A percentile compares a stretch with the other conserved stretches of the same genome.
These are phyloP conservation scores for Naganishia sp. DNA, from an alignment of 1,284 basidiomycete genomes.

Conservation along the genomic window DNA sequence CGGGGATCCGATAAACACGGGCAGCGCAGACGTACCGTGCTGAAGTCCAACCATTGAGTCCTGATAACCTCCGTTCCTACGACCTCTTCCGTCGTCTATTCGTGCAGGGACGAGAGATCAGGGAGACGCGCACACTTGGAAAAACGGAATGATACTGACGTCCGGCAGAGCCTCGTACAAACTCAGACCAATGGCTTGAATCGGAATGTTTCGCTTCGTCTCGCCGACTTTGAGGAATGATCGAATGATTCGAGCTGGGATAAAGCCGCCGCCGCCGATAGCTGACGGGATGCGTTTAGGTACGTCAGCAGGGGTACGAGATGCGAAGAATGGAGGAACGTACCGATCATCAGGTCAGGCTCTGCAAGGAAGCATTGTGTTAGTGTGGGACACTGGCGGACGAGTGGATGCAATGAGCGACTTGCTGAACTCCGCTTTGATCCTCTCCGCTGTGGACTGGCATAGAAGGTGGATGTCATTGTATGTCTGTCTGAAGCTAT, in stretches of 20 bases:
- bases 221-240: slow-evolving; percentile 76
- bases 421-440: slow-evolving; percentile 53
- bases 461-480: slow-evolving; percentile 54
- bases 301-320: background rate
- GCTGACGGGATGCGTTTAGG: slow-evolving; percentile 48
- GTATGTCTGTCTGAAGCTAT: slow-evolving; percentile 48
- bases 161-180: slow-evolving; percentile 84
- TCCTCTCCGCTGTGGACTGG: slow-evolving; percentile 47
- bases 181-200: slow-evolving; percentile 85
- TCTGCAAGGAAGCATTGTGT: slow-evolving; percentile 1
- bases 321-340: background rate
- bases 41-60: slow-evolving; percentile 75
- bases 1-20: background rate
- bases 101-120: background rate
- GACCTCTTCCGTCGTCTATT: slow-evolving; percentile 65
- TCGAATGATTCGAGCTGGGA: slow-evolving; percentile 88
- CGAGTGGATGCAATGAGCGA: slow-evolving; percentile 12
- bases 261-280: slow-evolving; percentile 70
- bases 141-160: slow-evolving; percentile 36
- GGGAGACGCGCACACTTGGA: background rate
- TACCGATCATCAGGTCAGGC: slow-evolving; percentile 35
- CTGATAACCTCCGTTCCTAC: slow-evolving; percentile 81
- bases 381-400: background rate
- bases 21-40: slow-evolving; percentile 61
- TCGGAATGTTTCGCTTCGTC: slow-evolving; percentile 74